phyloP scores from a whole-genome alignment of 1,284 basidiomycete species.

The Ustilago trichophora region DNA sequence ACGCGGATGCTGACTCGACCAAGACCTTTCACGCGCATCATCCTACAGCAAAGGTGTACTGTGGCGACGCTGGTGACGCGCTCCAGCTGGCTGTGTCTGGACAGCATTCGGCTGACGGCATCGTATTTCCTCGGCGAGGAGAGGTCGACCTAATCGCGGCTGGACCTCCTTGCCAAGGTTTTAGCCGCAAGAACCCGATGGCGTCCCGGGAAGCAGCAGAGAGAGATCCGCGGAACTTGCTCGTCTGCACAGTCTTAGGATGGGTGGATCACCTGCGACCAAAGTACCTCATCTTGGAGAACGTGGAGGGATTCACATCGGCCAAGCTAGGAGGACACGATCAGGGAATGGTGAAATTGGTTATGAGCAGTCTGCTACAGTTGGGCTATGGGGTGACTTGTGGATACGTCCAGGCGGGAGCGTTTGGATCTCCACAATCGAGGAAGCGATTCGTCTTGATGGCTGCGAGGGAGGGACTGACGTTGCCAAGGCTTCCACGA shows the following conservation, averaged over 20 bases:
- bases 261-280: constrained; percentile 35
- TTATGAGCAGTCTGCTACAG: constrained; percentile 9
- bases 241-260: constrained; percentile 23
- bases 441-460: constrained; percentile 21
- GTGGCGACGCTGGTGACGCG: constrained; percentile 24
- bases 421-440: constrained; percentile 31
- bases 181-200: constrained; percentile 20
- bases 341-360: constrained; percentile 24
- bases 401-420: constrained; percentile 25
- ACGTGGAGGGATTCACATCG: constrained; percentile 25
- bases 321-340: constrained; percentile 18
- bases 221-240: constrained; percentile 25
- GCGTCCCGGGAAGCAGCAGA: constrained; percentile 14
- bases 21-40: constrained; percentile 33
- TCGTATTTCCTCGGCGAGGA: constrained; percentile 9
- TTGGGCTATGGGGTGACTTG: constrained; percentile 23
- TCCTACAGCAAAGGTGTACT: constrained; percentile 2
- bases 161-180: constrained; percentile 41
- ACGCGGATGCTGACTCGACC: constrained; percentile 7
- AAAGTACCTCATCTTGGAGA: constrained; percentile 29
- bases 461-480: constrained; percentile 5
- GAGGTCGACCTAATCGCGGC: constrained; percentile 29
- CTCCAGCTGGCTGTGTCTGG: constrained; percentile 6
- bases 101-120: not conserved
- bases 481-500: constrained; percentile 19